Evolutionary conservation across 345 rosid species (phyloP), one percentile per base, ranked within the genome.

Genomic region (Eucalyptus curtisii): DNA sequence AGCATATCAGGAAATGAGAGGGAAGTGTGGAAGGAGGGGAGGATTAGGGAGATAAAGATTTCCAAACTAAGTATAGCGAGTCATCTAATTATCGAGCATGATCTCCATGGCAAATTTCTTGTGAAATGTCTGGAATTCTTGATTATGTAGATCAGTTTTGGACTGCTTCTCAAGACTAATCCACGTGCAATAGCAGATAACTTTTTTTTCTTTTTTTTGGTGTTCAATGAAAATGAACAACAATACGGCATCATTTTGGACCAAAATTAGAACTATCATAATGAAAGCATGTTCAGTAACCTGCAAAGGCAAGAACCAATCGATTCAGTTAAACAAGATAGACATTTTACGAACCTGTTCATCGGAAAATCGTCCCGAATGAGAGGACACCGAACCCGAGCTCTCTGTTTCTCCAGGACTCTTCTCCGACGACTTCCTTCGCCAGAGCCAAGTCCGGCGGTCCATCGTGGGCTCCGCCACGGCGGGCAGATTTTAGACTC

Each of bases 361-460:
- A 89, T 94, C 97, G 17, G 95, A 95, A 91, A 93, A 95, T 90
- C 95, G 90, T 88, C 95, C 98, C 20, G 95, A 95, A 85, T 90
- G 90, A 49, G 97, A 95, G 80, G 97, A 95, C 76, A 95, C 59
- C 4, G 98, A 96, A 30, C 96, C 95, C 7, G 92, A 93, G 79
- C 96, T 93, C 91, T 95, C 97, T 4, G 97, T 94, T 90, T 95
- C 95, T 9, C 93, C 96, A 1, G 96, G 95, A 86, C 96, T 94
- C 90, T 92, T 91, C 91, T 95, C 96, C 6, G 95, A 93, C 7
- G 98, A 95, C 89, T 94, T 95, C 87, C 95, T 91, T 80, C 95
- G 92, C 98, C 98, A 95, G 55, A 96, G 86, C 97, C 98, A 96
- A 86, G 96, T 95, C 86, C 97, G 92, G 87, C 97, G 91, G 91